Evolutionary conservation across 2,329 filamentous ascomycete species (phyloP).

Genomic region (Talaromyces sp.): DNA sequence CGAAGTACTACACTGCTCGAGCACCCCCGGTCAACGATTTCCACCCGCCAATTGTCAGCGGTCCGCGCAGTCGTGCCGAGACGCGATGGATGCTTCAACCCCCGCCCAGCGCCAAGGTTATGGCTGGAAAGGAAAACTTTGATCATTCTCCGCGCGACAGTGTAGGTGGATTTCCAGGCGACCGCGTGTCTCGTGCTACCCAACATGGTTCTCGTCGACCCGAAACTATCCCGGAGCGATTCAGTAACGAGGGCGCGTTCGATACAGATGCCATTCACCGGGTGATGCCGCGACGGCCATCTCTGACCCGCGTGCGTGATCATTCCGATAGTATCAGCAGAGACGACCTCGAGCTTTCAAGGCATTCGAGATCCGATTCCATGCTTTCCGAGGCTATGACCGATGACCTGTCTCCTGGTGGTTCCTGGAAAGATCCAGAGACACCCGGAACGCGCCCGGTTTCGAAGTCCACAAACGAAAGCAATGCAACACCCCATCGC

Average conservation of each 20-base stretch:
- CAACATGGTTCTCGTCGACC: slow-evolving; percentile 1
- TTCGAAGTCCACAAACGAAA: slow-evolving; percentile 39
- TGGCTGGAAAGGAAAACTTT: slow-evolving; percentile 74
- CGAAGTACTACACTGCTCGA: slow-evolving; percentile 62
- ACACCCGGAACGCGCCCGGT: slow-evolving; percentile 40
- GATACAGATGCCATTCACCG: slow-evolving; percentile 15
- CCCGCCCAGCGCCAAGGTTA: slow-evolving; percentile 83
- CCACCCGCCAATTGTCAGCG: slow-evolving; percentile 81
- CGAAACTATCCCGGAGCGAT: slow-evolving; percentile 1
- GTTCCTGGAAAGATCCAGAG: slow-evolving; percentile 36
- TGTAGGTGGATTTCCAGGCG: slow-evolving; percentile 9
- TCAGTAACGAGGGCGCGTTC: slow-evolving; percentile 10
- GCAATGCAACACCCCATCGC: slow-evolving; percentile 30
- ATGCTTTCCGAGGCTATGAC: slow-evolving; percentile 32
- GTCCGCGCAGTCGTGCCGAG: slow-evolving; percentile 68
- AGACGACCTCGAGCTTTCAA: slow-evolving; percentile 19
- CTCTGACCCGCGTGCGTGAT: slow-evolving; percentile 15
- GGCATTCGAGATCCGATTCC: slow-evolving; percentile 37
- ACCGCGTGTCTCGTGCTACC: slow-evolving; percentile 13
- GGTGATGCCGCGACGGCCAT: slow-evolving; percentile 19
- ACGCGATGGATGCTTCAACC: slow-evolving; percentile 92
- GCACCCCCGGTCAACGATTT: slow-evolving; percentile 83
- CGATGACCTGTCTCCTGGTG: slow-evolving; percentile 28
- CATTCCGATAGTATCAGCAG: slow-evolving; percentile 12
- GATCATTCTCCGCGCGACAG: slow-evolving; percentile 26